phyloP scores from a whole-genome alignment of 306 rosid genomes.

The Prunus kanzakura region DNA sequence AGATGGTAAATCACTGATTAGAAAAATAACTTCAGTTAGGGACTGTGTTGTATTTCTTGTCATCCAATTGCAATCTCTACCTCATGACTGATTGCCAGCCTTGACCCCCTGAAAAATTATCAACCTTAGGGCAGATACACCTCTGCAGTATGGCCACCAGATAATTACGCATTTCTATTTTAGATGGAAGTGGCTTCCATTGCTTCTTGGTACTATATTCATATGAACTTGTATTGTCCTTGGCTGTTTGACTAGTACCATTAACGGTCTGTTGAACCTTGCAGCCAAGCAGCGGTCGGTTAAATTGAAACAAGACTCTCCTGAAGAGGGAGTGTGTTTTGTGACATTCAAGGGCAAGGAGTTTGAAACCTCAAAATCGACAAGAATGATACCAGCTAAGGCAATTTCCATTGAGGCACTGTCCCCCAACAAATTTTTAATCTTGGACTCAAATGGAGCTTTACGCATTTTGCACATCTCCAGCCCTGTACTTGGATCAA shows the following conservation, averaged over 20 bases:
- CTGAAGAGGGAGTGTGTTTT: conserved; percentile 60
- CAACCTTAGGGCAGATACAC: conserved; percentile 9
- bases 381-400: conserved; percentile 39
- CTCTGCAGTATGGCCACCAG: conserved; percentile 18
- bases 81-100: conserved; percentile 17
- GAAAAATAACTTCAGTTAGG: conserved; percentile 31
- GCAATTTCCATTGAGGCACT: conserved; percentile 71
- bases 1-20: conserved; percentile 59
- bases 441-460: conserved; percentile 78
- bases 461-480: conserved; percentile 60
- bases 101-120: not conserved
- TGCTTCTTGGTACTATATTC: conserved; percentile 19
- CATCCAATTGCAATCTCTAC: conserved; percentile 26
- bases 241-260: not conserved
- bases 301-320: conserved; percentile 44
- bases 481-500: conserved; percentile 50
- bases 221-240: not conserved
- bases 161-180: conserved; percentile 11
- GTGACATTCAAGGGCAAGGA: conserved; percentile 49
- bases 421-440: conserved; percentile 57
- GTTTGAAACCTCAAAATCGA: conserved; percentile 40
- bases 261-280: conserved; percentile 37
- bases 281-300: conserved; percentile 64
- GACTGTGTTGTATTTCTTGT: conserved; percentile 27
- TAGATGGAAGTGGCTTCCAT: conserved; percentile 19